Evolutionary conservation across 1,284 basidiomycete genomes (phyloP).

Genomic region (Cerrena zonata): DNA sequence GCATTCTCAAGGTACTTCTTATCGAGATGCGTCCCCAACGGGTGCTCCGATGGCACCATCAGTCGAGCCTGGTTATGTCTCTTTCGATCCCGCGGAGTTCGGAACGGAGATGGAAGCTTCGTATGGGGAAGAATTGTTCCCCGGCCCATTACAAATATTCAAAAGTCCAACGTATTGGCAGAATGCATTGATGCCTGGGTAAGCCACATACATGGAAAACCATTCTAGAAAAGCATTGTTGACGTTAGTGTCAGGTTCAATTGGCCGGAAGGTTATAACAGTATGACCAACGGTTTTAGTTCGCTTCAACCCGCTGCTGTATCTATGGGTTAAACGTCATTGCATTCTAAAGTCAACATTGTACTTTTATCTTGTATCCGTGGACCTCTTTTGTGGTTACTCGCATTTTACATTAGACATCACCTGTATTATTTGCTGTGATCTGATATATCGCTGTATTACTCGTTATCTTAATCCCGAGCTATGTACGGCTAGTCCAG

Average conservation of each 20-base stretch:
- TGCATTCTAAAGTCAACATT: not conserved
- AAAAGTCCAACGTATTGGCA: slow-evolving; percentile 69
- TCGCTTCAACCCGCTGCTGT: not conserved
- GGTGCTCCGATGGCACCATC: slow-evolving; percentile 21
- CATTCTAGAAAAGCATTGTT: not conserved
- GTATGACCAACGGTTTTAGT: not conserved
- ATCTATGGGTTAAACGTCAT: not conserved
- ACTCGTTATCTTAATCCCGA: not conserved
- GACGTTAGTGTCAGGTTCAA: slow-evolving; percentile 3
- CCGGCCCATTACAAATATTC: slow-evolving; percentile 67
- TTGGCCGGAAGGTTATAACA: slow-evolving; percentile 3
- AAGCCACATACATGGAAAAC: slow-evolving; percentile 8
- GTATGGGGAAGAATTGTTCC: slow-evolving; percentile 38
- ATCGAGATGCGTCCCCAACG: slow-evolving; percentile 11
- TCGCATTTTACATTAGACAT: not conserved
- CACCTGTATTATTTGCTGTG: no score
- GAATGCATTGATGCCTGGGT: slow-evolving; percentile 81
- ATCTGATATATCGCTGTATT: no score
- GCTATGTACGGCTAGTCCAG: not conserved
- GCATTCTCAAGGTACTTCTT: slow-evolving; percentile 15
- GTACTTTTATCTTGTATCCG: not conserved
- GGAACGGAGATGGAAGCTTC: slow-evolving; percentile 8
- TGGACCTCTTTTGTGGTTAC: no score
- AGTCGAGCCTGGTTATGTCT: slow-evolving; percentile 14
- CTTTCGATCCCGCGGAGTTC: slow-evolving; percentile 15